A percentile compares a stretch with the other conserved stretches of the same genome.
phyloP scores from a whole-genome alignment of 164 flowering plant species.

The Euptelea pleiosperma region DNA sequence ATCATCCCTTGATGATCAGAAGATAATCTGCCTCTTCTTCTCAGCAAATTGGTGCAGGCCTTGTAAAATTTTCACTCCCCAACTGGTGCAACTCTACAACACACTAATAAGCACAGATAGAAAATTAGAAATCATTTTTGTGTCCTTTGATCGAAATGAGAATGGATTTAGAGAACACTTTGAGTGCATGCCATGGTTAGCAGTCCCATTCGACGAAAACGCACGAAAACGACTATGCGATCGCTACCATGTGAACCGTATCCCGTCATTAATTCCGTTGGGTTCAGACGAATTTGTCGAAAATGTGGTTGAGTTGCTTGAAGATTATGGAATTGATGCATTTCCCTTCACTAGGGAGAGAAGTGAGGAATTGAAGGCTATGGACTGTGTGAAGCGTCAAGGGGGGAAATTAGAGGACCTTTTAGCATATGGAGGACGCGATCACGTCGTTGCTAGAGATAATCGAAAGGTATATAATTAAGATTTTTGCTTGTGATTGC shows the following conservation, averaged over 20 bases:
- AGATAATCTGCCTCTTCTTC: constrained; percentile 45
- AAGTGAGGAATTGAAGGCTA: constrained; percentile 37
- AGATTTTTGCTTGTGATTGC: neutral
- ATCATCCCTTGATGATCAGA: constrained; percentile 33
- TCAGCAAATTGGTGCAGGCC: constrained; percentile 71
- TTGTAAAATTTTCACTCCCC: constrained; percentile 44
- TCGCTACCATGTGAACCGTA: constrained; percentile 28
- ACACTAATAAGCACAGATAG: constrained; percentile 23
- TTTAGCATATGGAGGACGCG: constrained; percentile 27
- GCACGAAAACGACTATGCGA: constrained; percentile 24
- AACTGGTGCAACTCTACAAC: constrained; percentile 40
- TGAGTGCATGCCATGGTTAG: constrained; percentile 58
- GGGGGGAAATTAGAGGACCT: constrained; percentile 47
- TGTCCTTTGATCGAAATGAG: constrained; percentile 49
- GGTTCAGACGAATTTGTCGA: constrained; percentile 17
- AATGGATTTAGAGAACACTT: constrained; percentile 38
- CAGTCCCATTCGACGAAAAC: constrained; percentile 39
- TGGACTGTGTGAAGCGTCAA: constrained; percentile 34
- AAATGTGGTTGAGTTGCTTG: constrained; percentile 36
- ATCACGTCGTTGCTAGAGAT: constrained; percentile 35
- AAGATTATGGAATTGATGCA: constrained; percentile 54
- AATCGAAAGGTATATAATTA: constrained; percentile 32
- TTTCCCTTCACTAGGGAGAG: constrained; percentile 49
- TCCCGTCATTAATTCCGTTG: constrained; percentile 45
- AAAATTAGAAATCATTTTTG: constrained; percentile 41